Conservation (phyloP, 768 basidiomycete genomes). For the Suillus subluteus region DNA sequence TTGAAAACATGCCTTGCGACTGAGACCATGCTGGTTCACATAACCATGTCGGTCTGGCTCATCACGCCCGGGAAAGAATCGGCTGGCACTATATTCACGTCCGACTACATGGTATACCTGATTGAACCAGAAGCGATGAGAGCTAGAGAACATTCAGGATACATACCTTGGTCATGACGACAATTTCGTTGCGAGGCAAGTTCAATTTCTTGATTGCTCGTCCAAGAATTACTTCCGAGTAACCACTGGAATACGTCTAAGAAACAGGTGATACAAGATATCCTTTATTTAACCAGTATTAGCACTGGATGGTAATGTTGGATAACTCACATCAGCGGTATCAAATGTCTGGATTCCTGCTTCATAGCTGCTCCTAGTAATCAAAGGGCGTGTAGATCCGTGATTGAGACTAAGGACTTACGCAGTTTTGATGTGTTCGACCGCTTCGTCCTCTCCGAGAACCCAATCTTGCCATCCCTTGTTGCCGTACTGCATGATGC, state of each 20-base stretch:
- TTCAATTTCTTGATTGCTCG: slow-evolving; percentile 70
- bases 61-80: slow-evolving; percentile 17
- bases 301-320: background rate
- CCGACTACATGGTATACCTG: slow-evolving; percentile 48
- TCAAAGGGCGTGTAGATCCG: background rate
- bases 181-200: slow-evolving; percentile 74
- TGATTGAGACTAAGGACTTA: slow-evolving; percentile 28
- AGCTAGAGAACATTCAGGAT: background rate
- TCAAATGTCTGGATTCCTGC: slow-evolving; percentile 40
- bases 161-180: slow-evolving; percentile 73
- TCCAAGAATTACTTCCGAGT: slow-evolving; percentile 68
- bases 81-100: slow-evolving; percentile 19
- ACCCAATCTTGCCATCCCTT: slow-evolving; percentile 60
- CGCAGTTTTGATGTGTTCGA: slow-evolving; percentile 52
- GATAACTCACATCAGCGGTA: slow-evolving; percentile 33
- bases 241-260: slow-evolving; percentile 67
- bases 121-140: background rate
- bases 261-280: background rate
- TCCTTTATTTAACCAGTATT: background rate
- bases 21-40: slow-evolving; percentile 51
- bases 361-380: slow-evolving; percentile 31
- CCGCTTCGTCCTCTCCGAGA: slow-evolving; percentile 46
- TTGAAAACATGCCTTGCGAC: slow-evolving; percentile 40
- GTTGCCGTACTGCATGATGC: slow-evolving; percentile 48
- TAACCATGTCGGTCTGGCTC: slow-evolving; percentile 44